Evolutionary conservation across 1,139 yeast species (phyloP).

Genomic region (Candida pseudoviswanathii): DNA sequence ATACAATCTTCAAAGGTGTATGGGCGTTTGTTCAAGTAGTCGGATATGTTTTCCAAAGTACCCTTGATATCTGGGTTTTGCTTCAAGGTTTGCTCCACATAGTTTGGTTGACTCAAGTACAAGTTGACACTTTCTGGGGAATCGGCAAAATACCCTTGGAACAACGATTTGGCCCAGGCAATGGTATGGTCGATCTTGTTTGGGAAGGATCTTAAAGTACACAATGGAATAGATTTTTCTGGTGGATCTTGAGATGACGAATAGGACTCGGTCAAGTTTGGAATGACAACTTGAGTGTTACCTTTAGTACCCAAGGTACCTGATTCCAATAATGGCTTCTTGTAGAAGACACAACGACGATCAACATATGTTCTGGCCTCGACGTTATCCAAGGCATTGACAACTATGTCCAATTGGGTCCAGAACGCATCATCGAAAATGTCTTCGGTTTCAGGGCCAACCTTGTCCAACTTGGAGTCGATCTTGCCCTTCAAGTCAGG

Average conservation of each 20-base stretch:
- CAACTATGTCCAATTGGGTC: constrained; percentile 80
- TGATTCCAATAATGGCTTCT: constrained; percentile 88
- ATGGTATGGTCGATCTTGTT: constrained; percentile 97
- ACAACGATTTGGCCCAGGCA: constrained; percentile 97
- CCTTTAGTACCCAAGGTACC: constrained; percentile 99
- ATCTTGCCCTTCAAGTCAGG: constrained; percentile 81
- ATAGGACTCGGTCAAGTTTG: constrained; percentile 90
- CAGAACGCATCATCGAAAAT: constrained; percentile 88
- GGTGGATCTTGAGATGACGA: constrained; percentile 98
- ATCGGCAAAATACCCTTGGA: constrained; percentile 91
- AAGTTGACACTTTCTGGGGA: constrained; percentile 91
- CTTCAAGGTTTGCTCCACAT: constrained; percentile 85
- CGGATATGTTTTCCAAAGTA: constrained; percentile 74
- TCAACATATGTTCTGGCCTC: constrained; percentile 98
- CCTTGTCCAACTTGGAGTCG: constrained; percentile 78
- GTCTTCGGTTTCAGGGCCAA: constrained; percentile 89
- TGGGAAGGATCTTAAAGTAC: constrained; percentile 97
- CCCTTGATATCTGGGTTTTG: constrained; percentile 92
- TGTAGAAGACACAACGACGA: constrained; percentile 91
- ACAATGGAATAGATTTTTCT: constrained; percentile 93
- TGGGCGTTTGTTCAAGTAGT: constrained; percentile 78
- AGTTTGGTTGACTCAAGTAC: constrained; percentile 89
- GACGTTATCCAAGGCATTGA: constrained; percentile 95
- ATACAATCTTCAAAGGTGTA: constrained; percentile 91
- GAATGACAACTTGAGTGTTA: constrained; percentile 94